phyloP scores from a whole-genome alignment of 345 rosid genomes.

The Euphorbia tirucalli region DNA sequence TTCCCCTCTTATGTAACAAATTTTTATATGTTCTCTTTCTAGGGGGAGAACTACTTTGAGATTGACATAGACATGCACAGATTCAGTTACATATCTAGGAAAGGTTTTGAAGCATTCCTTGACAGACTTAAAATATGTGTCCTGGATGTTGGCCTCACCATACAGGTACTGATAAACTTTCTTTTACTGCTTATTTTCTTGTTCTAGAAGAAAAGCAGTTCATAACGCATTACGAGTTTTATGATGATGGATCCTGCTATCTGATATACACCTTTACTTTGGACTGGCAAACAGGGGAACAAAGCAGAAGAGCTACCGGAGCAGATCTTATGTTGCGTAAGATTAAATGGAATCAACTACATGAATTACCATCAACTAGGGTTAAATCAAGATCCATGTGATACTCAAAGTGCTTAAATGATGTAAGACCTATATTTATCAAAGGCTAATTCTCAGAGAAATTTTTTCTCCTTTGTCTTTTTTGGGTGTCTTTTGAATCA shows the following conservation, averaged over 20 bases:
- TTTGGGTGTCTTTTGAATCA: not conserved
- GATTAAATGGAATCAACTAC: conserved; percentile 76
- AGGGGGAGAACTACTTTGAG: conserved; percentile 93
- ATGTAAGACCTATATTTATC: conserved; percentile 18
- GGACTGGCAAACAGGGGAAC: conserved; percentile 57
- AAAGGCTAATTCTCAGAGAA: conserved; percentile 20
- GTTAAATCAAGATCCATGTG: conserved; percentile 42
- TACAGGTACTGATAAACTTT: conserved; percentile 51
- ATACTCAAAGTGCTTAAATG: conserved; percentile 22
- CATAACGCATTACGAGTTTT: not conserved
- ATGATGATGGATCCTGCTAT: not conserved
- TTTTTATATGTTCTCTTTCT: conserved; percentile 12
- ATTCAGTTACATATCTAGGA: conserved; percentile 90
- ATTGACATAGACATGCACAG: conserved; percentile 97
- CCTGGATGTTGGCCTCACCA: conserved; percentile 92
- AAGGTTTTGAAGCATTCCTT: conserved; percentile 90
- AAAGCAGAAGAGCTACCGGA: conserved; percentile 93
- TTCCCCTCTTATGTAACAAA: not conserved
- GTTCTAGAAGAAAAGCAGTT: not conserved
- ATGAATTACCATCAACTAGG: conserved; percentile 55
- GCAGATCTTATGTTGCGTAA: conserved; percentile 77
- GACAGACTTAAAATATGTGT: conserved; percentile 77
- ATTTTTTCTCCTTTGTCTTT: not conserved
- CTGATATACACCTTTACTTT: conserved; percentile 3
- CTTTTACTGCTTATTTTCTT: not conserved